Evolutionary conservation across 306 rosid species (phyloP), one percentile per base, ranked within the genome.

Genomic region (Rosa chinensis): DNA sequence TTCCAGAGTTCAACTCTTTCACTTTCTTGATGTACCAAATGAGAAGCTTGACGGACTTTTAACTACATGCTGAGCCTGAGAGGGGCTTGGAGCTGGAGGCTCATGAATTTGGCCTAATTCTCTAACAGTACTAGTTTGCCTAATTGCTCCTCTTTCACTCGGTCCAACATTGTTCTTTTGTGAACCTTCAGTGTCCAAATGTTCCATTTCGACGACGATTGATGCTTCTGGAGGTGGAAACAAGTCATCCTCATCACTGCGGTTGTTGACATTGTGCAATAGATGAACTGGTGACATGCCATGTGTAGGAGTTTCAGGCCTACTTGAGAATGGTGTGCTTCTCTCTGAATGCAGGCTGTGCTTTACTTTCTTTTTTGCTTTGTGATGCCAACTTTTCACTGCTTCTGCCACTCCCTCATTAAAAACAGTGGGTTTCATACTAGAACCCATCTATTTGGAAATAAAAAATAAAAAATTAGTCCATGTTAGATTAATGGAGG

Each of bases 241-340:
- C 5, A 70, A 53, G 67, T 78, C 78, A 17, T 90, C 84, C 45
- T 64, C 75, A 0, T 86, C 80, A 49, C 84, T 53, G 16, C 67
- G 23, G 28, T 86, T 72, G 28, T 78, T 59, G 53, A 25, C 55
- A 3, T 71, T 85, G 71, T 87, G 84, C 78, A 93, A 84, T 18
- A 93, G 90, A 74, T 90, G 92, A 40, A 88, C 76, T 0, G 96
- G 96, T 6, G 97, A 93, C 92, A 82, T 85, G 52, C 90, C 91
- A 2, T 53, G 85, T 10, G 86, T 80, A 10, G 90, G 97, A 0
- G 90, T 89, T 16, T 79, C 74, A 1, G 97, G 93, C 55, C 82
- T 78, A 52, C 92, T 92, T 62, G 96, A 78, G 77, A 81, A 85
- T 56, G 97, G 90, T 8, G 90, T 84, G 87, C 74, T 84, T 20